Percentiles rank a stretch among this genome's conserved stretches.
Evolutionary conservation across 1,284 basidiomycete species (phyloP).

Genomic region (Rhodotorula mucilaginosa): DNA sequence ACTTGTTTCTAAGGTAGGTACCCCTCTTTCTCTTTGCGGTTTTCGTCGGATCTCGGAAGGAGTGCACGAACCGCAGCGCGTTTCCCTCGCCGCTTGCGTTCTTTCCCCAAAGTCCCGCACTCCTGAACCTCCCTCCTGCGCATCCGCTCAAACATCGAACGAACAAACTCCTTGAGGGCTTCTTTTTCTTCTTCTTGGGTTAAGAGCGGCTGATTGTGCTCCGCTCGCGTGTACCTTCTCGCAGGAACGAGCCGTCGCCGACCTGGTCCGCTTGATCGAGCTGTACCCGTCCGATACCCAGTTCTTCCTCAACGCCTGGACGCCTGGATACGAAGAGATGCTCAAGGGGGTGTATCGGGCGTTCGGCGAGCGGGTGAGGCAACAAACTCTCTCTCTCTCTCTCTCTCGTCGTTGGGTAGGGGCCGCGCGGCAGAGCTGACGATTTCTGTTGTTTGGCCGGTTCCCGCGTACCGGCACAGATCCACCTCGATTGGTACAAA

Average conservation of each 20-base stretch:
- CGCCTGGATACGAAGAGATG: slow-evolving; percentile 73
- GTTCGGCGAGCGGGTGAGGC: slow-evolving; percentile 55
- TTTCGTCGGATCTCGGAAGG: no score
- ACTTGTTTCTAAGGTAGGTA: slow-evolving; percentile 70
- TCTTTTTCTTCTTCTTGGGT: no score
- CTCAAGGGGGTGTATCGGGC: slow-evolving; percentile 67
- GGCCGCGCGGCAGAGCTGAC: no score
- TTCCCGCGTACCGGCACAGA: slow-evolving; percentile 52
- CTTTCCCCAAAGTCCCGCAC: no score
- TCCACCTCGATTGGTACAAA: slow-evolving; percentile 89
- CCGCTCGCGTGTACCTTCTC: no score
- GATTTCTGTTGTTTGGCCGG: background rate
- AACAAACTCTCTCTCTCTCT: slow-evolving; percentile 5
- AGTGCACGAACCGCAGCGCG: background rate
- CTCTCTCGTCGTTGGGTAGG: background rate
- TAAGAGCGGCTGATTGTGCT: background rate
- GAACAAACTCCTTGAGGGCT: no score
- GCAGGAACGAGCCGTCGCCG: slow-evolving; percentile 65
- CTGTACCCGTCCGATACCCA: slow-evolving; percentile 63
- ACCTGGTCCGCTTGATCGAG: slow-evolving; percentile 66
- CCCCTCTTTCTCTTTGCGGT: background rate
- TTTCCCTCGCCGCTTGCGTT: background rate
- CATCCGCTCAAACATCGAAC: background rate
- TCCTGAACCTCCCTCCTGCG: background rate
- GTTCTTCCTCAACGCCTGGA: slow-evolving; percentile 91